A percentile compares a stretch with the other conserved stretches of the same genome.
These are phyloP conservation scores for Xerocomus spinulosus DNA, from an alignment of 768 basidiomycete species.

Conservation along the genomic window DNA sequence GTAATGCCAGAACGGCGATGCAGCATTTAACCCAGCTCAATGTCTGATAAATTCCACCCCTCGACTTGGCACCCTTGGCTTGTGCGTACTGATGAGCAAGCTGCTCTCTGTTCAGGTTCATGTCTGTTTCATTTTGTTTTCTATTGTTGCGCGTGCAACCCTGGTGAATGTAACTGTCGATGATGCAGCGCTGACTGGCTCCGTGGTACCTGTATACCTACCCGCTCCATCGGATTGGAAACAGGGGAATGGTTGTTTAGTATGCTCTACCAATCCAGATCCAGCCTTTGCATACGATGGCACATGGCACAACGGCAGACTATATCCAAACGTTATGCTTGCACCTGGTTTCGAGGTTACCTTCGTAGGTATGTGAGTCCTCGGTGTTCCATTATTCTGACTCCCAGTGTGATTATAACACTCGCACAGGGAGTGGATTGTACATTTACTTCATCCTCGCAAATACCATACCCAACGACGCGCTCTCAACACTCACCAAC, in stretches of 20 bases:
- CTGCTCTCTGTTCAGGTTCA: background rate
- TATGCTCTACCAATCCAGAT: background rate
- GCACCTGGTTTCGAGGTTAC: conserved; percentile 2
- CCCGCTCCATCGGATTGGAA: conserved; percentile 7
- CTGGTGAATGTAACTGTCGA: conserved; percentile 14
- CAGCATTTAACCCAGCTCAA: too few relatives aligned
- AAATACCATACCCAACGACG: background rate
- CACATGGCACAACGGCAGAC: conserved; percentile 17
- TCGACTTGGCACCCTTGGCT: too few relatives aligned
- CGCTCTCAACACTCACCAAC: background rate
- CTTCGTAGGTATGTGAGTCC: conserved; percentile 5
- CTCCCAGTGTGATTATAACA: background rate
- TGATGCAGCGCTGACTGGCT: conserved; percentile 7
- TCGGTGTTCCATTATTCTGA: too few relatives aligned
- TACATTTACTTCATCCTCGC: conserved; percentile 17
- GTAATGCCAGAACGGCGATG: too few relatives aligned
- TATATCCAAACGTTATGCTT: background rate
- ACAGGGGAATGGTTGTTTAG: background rate
- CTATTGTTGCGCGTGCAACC: background rate
- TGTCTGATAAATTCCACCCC: too few relatives aligned
- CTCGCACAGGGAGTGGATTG: conserved; percentile 7
- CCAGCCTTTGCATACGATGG: conserved; percentile 2
- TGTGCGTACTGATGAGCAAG: conserved; percentile 1
- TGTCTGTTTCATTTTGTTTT: background rate
- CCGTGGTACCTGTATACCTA: conserved; percentile 9